Percentiles rank a stretch among this genome's conserved stretches.
Evolutionary conservation across 2,329 filamentous ascomycete genomes (phyloP).

Genomic region (Gaeumannomyces tritici): DNA sequence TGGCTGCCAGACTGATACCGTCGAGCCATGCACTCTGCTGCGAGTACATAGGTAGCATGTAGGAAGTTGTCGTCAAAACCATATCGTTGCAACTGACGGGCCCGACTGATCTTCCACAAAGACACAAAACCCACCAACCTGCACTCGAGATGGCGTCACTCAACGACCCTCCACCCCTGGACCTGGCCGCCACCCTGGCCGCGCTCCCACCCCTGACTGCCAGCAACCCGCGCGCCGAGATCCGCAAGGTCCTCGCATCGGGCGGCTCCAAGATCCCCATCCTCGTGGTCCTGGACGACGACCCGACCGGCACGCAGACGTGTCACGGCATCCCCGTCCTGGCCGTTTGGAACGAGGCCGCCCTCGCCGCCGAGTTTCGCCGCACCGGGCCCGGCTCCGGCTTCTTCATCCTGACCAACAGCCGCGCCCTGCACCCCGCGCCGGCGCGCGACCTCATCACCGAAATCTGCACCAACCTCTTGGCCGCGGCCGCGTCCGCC

Average conservation of each 20-base stretch:
- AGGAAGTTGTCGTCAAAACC: too few species aligned
- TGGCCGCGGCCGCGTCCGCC: conserved; percentile 28
- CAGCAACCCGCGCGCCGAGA: neutral
- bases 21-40: too few species aligned
- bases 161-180: neutral
- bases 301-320: conserved; percentile 53
- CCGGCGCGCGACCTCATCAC: conserved; percentile 36
- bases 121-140: neutral
- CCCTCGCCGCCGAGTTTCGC: conserved; percentile 32
- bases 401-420: conserved; percentile 54
- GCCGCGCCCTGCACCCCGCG: conserved; percentile 39
- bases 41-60: too few species aligned
- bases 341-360: conserved; percentile 39
- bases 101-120: neutral
- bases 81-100: too few species aligned
- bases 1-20: too few species aligned
- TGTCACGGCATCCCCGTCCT: conserved; percentile 47
- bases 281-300: conserved; percentile 38
- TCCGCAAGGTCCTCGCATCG: neutral
- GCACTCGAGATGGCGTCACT: neutral
- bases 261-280: conserved; percentile 13
- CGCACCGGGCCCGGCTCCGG: conserved; percentile 25
- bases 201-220: neutral
- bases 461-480: conserved; percentile 40
- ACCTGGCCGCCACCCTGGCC: neutral